Evolutionary conservation across 257 asterid genomes (phyloP).

Genomic region (Anisodus tanguticus): DNA sequence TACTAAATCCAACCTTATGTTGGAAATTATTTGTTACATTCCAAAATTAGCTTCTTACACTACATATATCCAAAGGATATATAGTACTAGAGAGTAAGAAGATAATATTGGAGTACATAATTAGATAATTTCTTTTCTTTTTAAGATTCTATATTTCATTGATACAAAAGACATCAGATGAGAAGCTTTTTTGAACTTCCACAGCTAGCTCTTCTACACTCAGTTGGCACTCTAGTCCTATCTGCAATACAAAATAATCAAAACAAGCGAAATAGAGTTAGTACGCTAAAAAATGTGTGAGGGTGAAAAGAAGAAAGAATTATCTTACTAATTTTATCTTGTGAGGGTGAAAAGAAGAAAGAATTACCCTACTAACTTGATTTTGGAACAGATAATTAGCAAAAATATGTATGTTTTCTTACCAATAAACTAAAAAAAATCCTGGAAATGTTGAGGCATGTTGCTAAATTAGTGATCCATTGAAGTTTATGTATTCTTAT

Average conservation of each 20-base stretch:
- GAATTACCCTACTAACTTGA: neutral
- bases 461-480: neutral
- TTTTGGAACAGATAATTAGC: neutral
- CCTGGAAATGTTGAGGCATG: neutral
- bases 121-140: neutral
- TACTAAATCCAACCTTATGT: slow-evolving; percentile 6
- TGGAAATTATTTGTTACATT: slow-evolving; percentile 21
- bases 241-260: slow-evolving; percentile 45
- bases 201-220: slow-evolving; percentile 88
- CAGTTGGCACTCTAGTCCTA: slow-evolving; percentile 89
- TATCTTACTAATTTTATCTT: neutral
- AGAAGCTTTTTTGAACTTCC: slow-evolving; percentile 86
- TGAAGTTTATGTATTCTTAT: too few relatives aligned
- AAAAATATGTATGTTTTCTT: neutral
- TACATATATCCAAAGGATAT: neutral
- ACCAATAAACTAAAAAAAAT: neutral
- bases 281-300: neutral
- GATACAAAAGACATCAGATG: slow-evolving; percentile 38
- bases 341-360: neutral
- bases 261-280: neutral
- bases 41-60: slow-evolving; percentile 25
- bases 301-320: neutral
- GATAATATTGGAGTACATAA: slow-evolving; percentile 14
- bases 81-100: neutral
- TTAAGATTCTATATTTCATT: slow-evolving; percentile 29